Conservation (phyloP, 441 rosid species). For the Erodium moschatum region DNA sequence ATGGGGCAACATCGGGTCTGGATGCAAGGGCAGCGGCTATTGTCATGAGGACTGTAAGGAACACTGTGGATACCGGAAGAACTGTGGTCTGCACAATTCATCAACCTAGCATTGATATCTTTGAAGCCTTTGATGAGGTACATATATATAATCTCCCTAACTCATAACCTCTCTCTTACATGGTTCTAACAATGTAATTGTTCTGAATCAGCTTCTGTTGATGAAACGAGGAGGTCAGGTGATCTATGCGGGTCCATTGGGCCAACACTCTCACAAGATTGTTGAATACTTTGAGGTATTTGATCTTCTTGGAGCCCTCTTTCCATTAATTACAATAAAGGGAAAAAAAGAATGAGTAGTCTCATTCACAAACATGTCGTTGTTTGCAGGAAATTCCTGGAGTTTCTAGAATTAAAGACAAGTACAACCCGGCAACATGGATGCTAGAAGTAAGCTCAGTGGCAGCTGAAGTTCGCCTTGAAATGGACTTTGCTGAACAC, state of each 20-base stretch:
- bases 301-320: background rate
- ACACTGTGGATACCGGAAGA: no score
- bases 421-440: constrained; percentile 75
- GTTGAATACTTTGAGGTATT: constrained; percentile 60
- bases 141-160: no score
- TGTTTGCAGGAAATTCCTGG: constrained; percentile 47
- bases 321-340: background rate
- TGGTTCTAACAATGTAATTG: background rate
- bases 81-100: background rate
- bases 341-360: constrained; percentile 9
- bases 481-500: constrained; percentile 50
- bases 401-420: constrained; percentile 47
- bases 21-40: background rate
- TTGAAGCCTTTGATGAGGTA: constrained; percentile 7
- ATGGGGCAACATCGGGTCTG: background rate
- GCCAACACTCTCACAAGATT: constrained; percentile 52
- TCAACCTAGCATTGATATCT: constrained; percentile 6
- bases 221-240: constrained; percentile 80
- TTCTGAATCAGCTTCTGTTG: constrained; percentile 37
- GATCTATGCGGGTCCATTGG: constrained; percentile 59
- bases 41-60: background rate
- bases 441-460: constrained; percentile 70
- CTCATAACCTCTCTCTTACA: background rate
- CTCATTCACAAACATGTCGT: background rate
- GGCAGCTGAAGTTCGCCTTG: constrained; percentile 52